Evolutionary conservation across 495 filamentous ascomycete genomes (phyloP).

Genomic region (Podospora fimiseda): DNA sequence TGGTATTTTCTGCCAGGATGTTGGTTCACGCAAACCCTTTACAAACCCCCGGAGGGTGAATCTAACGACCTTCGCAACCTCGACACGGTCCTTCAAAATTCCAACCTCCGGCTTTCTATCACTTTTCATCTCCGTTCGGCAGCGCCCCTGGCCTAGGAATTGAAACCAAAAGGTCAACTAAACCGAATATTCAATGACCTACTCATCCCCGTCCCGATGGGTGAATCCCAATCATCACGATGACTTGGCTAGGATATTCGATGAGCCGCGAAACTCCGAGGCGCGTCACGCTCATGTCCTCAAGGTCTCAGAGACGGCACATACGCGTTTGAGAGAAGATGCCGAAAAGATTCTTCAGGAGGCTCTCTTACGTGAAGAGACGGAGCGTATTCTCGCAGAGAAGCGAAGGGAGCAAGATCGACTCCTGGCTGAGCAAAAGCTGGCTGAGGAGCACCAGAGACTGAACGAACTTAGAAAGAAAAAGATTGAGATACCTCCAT

Average conservation of each 20-base stretch:
- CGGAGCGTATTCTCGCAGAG: conserved; percentile 41
- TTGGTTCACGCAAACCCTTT: background rate
- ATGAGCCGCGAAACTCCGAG: conserved; percentile 38
- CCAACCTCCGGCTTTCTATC: background rate
- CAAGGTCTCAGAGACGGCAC: conserved; percentile 53
- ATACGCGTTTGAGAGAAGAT: conserved; percentile 56
- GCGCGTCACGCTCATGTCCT: conserved; percentile 54
- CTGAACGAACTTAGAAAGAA: conserved; percentile 37
- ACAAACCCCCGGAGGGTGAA: background rate
- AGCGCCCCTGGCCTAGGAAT: background rate
- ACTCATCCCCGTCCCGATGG: conserved; percentile 25
- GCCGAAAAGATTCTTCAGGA: conserved; percentile 46
- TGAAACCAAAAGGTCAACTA: background rate
- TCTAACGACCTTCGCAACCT: background rate
- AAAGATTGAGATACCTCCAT: conserved; percentile 37
- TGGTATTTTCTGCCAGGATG: background rate
- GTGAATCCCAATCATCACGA: conserved; percentile 29
- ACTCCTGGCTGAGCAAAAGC: conserved; percentile 38
- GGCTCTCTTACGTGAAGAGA: conserved; percentile 42
- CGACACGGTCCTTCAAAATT: background rate
- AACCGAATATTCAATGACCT: conserved; percentile 27
- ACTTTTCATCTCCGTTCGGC: background rate
- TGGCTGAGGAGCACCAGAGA: conserved; percentile 36
- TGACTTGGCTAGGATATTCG: conserved; percentile 31
- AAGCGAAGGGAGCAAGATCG: conserved; percentile 47